phyloP scores from a whole-genome alignment of 1,139 yeast genomes.

The Fermentozyma sake region DNA sequence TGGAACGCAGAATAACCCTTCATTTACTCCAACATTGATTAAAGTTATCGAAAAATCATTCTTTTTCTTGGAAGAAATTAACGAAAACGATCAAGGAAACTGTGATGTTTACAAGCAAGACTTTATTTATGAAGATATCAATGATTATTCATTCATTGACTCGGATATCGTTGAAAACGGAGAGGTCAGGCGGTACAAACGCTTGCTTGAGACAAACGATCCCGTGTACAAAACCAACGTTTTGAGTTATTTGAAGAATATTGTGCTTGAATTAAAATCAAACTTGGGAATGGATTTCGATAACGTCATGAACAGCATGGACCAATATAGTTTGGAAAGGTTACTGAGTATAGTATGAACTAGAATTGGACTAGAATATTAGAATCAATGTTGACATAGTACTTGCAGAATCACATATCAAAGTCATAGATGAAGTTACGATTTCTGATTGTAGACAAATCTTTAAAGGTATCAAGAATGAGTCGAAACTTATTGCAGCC shows the following conservation, averaged over 20 bases:
- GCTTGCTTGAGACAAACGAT: conserved; percentile 44
- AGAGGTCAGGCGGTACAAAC: conserved; percentile 53
- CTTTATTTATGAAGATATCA: conserved; percentile 49
- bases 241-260: conserved; percentile 18
- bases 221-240: conserved; percentile 57
- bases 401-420: conserved; percentile 1
- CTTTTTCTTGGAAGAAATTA: conserved; percentile 67
- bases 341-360: conserved; percentile 14
- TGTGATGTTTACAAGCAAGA: conserved; percentile 61
- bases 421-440: too few relatives aligned
- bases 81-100: conserved; percentile 55
- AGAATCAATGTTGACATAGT: background rate
- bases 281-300: conserved; percentile 22
- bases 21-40: conserved; percentile 19
- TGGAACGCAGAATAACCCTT: conserved; percentile 24
- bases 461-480: too few relatives aligned
- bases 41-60: conserved; percentile 51
- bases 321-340: conserved; percentile 32
- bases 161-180: conserved; percentile 49
- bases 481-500: too few relatives aligned
- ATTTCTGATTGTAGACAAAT: too few relatives aligned
- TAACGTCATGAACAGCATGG: conserved; percentile 23
- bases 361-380: conserved; percentile 1
- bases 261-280: conserved; percentile 17
- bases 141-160: conserved; percentile 45